Conservation (phyloP, 1,284 basidiomycete species). For the Pisolithus thermaeus region DNA sequence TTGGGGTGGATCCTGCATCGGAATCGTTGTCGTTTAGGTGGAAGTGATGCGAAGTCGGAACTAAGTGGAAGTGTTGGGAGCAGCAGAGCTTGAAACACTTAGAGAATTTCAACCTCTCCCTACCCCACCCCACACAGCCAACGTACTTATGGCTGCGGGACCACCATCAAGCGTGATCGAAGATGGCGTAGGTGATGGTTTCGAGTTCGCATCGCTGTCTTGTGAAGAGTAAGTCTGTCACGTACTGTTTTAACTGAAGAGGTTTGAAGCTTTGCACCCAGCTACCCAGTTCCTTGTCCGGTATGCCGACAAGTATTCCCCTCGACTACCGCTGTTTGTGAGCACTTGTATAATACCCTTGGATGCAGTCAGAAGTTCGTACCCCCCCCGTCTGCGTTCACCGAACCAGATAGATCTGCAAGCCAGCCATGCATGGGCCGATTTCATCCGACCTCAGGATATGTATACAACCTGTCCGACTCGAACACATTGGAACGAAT, state of each 20-base stretch:
- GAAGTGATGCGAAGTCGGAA: no score
- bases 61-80: not conserved
- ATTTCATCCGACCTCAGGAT: not conserved
- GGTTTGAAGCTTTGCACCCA: not conserved
- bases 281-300: not conserved
- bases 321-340: not conserved
- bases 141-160: not conserved
- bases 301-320: not conserved
- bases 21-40: no score
- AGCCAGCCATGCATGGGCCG: not conserved
- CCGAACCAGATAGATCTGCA: not conserved
- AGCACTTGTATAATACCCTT: not conserved
- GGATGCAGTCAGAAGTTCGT: not conserved
- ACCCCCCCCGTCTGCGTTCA: not conserved
- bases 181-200: not conserved
- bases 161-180: not conserved
- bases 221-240: not conserved
- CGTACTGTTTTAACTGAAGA: not conserved
- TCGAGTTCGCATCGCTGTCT: not conserved
- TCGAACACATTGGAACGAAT: not conserved
- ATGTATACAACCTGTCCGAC: not conserved
- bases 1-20: not conserved
- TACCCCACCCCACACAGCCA: not conserved
- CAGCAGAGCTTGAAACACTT: not conserved
- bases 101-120: not conserved